phyloP scores from a whole-genome alignment of 495 filamentous ascomycete species.

The Penicillium waksmanii region DNA sequence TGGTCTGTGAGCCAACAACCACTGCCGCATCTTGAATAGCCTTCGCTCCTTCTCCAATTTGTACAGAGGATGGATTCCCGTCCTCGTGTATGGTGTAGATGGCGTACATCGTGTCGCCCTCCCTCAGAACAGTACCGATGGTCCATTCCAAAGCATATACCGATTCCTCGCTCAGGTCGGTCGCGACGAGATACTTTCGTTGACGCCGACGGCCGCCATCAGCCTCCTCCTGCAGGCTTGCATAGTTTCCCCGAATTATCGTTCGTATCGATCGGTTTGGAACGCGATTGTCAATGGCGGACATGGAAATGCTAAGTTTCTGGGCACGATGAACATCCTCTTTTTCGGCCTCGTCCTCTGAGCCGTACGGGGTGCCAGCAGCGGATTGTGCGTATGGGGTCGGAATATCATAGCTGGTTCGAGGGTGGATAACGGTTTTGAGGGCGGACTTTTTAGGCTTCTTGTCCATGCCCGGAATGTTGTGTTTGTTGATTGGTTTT shows the following conservation, averaged over 20 bases:
- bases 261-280: constrained; percentile 84
- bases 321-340: constrained; percentile 85
- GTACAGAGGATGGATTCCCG: constrained; percentile 45
- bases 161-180: constrained; percentile 90
- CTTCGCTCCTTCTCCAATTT: constrained; percentile 61
- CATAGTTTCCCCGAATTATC: constrained; percentile 85
- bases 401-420: constrained; percentile 71
- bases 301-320: constrained; percentile 76
- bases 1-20: constrained; percentile 57
- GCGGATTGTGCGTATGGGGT: constrained; percentile 58
- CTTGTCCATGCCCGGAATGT: constrained; percentile 15
- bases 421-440: constrained; percentile 75
- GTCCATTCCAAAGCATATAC: constrained; percentile 96
- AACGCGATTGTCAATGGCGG: constrained; percentile 71
- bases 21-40: constrained; percentile 73
- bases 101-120: constrained; percentile 90
- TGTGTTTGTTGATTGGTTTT: constrained; percentile 10
- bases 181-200: constrained; percentile 89
- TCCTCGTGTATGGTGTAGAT: constrained; percentile 93
- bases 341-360: constrained; percentile 84
- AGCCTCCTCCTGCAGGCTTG: constrained; percentile 70
- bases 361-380: constrained; percentile 76
- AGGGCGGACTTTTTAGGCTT: constrained; percentile 42
- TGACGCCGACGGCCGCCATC: constrained; percentile 73
- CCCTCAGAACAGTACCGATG: constrained; percentile 90